Evolutionary conservation across 169 alveolate species (phyloP), one percentile per base, ranked within the genome.

Genomic region (Theileria equi): DNA sequence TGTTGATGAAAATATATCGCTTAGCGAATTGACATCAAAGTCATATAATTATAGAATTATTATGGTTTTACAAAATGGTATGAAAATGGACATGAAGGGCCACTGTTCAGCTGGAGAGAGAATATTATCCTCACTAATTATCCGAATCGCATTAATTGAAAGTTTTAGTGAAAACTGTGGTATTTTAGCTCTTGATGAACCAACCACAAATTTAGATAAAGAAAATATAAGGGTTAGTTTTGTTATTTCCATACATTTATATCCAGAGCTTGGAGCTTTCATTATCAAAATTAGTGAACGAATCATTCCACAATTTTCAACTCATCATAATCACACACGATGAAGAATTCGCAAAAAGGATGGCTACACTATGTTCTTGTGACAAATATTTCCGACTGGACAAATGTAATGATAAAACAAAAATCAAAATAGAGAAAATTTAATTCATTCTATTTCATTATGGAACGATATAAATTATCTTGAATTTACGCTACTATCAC

Each of bases 131-230:
- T 91, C 98, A 31, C 92, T 98, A 28, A 92, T 97, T 17, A 94
- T 97, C 26, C 89, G 99, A 36, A 85, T 97, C 60, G 99, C 99
- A 4, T 83, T 98, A 34, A 99, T 99, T 4, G 99, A 98, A 77
- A 89, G 99, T 10, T 98, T 98, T 88, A 93, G 99, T 44, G 82
- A 87, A 31, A 91, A 96, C 82, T 96, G 99, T 88, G 98, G 99
- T 25, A 90, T 98, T 6, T 89, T 98, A 44, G 98, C 99, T 7
- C 88, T 98, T 28, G 99, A 98, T 79, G 99, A 98, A 72, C 99
- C 99, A 7, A 98, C 99, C 0, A 97, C 99, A 1, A 97, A 97
- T 80, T 86, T 97, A 64, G 99, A 98, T 78, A 81, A 84, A 48
- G 80, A 86, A 23, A 95, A 97, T 88, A 91, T 95, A 13, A 94